These are phyloP conservation scores for Trichoderma asperelloides DNA, from an alignment of 495 filamentous ascomycete species.

Conservation along the genomic window DNA sequence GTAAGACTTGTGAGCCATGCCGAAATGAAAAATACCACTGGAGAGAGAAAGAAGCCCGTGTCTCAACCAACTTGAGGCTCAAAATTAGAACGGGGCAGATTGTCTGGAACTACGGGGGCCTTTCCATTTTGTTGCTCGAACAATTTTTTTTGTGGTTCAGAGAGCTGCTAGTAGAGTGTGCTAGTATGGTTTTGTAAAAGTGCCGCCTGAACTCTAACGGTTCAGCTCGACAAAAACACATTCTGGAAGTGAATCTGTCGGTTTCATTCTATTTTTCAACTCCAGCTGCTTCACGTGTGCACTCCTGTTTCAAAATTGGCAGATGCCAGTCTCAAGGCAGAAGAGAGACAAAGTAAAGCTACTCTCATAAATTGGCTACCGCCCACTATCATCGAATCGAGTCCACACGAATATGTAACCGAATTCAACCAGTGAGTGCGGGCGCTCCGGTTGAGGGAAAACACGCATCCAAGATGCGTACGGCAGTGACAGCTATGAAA, in stretches of 20 bases:
- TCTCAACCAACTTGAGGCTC: neutral
- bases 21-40: neutral
- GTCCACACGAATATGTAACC: neutral
- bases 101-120: neutral
- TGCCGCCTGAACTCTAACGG: constrained; percentile 4
- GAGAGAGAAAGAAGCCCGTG: neutral
- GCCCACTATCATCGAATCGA: neutral
- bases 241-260: neutral
- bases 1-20: neutral
- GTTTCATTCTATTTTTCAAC: neutral
- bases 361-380: neutral
- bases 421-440: neutral
- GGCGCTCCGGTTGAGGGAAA: neutral
- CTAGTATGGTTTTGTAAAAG: neutral
- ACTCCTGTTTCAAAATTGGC: neutral
- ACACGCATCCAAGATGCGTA: neutral
- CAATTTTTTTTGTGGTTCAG: neutral
- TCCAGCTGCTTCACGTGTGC: neutral
- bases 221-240: neutral
- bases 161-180: neutral
- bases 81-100: neutral
- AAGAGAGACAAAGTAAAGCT: neutral
- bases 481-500: neutral
- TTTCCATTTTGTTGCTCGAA: neutral
- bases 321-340: neutral